Evolutionary conservation across 441 rosid genomes (phyloP), one percentile per base, ranked within the genome.

Genomic region (Euphorbia corollata): DNA sequence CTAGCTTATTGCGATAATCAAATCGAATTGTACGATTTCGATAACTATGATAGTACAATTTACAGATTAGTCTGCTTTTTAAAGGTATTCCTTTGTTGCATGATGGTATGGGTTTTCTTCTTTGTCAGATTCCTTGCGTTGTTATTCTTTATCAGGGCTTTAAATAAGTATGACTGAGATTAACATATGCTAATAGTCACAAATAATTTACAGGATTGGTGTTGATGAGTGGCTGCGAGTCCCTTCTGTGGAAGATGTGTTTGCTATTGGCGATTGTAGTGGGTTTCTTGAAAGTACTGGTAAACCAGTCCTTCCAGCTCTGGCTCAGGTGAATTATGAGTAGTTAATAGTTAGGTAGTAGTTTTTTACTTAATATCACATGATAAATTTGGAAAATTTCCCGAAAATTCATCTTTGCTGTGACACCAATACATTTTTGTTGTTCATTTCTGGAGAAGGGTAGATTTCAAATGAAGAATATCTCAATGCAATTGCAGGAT

Each of bases 241-340:
- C 73, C 91, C 96, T 55, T 78, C 91, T 36, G 81, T 80, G 73
- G 77, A 83, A 71, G 96, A 91, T 79, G 84, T 87, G 68, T 89
- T 86, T 69, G 82, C 98, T 18, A 83, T 89, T 67, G 98, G 96
- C 43, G 98, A 89, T 76, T 91, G 96, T 81, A 79, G 96, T 69
- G 98, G 95, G 58, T 91, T 86, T 79, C 83, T 89, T 18, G 98
- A 89, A 71, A 78, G 75, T 71, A 91, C 96, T 18, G 95, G 90
- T 50, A 89, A 75, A 77, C 84, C 83, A 5, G 88, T 85, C 45
- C 98, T 91, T 74, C 98, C 98, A 18, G 98, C 98, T 70, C 75
- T 91, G 73, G 98, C 98, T 6, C 98, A 87, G 86, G 96, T 83
- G 59, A 71, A 68, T 66, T 5, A 5, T 12, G 6, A 65, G 41